Base-by-base conservation (phyloP, 2,329 filamentous ascomycete genomes). In the Colletotrichum spinosum region DNA sequence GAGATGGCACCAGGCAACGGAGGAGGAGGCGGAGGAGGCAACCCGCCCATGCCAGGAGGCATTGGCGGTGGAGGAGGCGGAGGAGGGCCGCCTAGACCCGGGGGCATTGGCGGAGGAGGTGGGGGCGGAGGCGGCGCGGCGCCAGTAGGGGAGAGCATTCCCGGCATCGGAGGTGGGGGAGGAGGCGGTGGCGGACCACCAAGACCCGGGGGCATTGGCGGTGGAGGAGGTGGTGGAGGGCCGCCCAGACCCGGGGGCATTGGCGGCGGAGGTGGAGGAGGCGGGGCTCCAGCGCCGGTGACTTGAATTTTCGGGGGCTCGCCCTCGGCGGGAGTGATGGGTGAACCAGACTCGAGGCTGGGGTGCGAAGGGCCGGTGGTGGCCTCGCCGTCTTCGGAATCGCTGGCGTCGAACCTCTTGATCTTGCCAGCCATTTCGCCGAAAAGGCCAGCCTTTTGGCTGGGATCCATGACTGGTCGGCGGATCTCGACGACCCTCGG, bases 401-500 rank as follows among this genome's bases (percentile, higher is more conserved):
- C 92, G 74, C 90, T 92, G 50, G 84, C 91, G 73, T 92, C 92
- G 72, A 89, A 88, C 67, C 82, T 87, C 79, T 90, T 90, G 72
- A 95, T 86, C 78, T 92, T 96, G 55, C 89, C 87, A 39, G 88
- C 86, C 70, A 97, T 90, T 77, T 97, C 88, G 73, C 79, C 83
- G 84, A 81, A 84, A 79, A 82, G 90, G 73, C 80, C 95, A 76
- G 74, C 88, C 81, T 83, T 88, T 81, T 81, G 90, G 84, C 82
- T 93, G 78, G 78, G 86, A 69, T 88, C 84, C 71, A 88, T 80
- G 39, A 84, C 79, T 10, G 93, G 93, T 67, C 93, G 87, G 75
- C 88, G 90, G 78, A 95, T 88, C 76, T 96, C 87, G 62, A 97
- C 87, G 54, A 97, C 80, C 60, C 90, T 87, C 44, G 94, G 92